Percentiles rank a stretch among this genome's conserved stretches.
Conservation (phyloP, 179 eudicot species). For the Camellia oleifera region DNA sequence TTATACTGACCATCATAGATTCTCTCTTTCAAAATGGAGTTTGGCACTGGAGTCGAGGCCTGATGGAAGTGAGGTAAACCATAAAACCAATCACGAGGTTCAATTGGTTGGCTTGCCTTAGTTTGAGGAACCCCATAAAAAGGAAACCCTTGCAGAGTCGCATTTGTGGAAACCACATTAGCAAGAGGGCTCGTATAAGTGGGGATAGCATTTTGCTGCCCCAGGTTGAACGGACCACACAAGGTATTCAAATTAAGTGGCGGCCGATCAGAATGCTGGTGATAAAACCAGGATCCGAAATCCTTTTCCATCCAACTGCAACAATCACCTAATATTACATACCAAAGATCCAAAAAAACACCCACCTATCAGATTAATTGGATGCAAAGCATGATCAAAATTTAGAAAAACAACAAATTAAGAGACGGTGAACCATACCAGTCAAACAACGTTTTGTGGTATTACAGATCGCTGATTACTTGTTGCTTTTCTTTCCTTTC, state of each 20-base stretch:
- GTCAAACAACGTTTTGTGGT: conserved; percentile 22
- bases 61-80: conserved; percentile 46
- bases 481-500: conserved; percentile 28
- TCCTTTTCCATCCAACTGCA: conserved; percentile 68
- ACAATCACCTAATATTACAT: conserved; percentile 35
- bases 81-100: conserved; percentile 49
- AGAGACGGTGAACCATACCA: conserved; percentile 32
- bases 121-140: conserved; percentile 29
- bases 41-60: conserved; percentile 34
- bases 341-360: background rate
- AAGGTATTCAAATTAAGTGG: conserved; percentile 33
- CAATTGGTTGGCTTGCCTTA: conserved; percentile 33
- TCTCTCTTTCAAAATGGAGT: conserved; percentile 16
- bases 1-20: conserved; percentile 16
- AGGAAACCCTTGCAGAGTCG: conserved; percentile 27
- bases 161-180: conserved; percentile 28
- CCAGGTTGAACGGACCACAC: conserved; percentile 35
- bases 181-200: conserved; percentile 34
- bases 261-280: conserved; percentile 35
- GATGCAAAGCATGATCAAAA: background rate
- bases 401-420: background rate
- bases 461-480: conserved; percentile 38
- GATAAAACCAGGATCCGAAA: conserved; percentile 48
- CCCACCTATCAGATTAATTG: background rate
- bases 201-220: conserved; percentile 35